Percentiles rank a stretch among this genome's conserved stretches.
These are phyloP conservation scores for Debaryomyces psychrophilus DNA, from an alignment of 1,139 yeast species.

Conservation along the genomic window DNA sequence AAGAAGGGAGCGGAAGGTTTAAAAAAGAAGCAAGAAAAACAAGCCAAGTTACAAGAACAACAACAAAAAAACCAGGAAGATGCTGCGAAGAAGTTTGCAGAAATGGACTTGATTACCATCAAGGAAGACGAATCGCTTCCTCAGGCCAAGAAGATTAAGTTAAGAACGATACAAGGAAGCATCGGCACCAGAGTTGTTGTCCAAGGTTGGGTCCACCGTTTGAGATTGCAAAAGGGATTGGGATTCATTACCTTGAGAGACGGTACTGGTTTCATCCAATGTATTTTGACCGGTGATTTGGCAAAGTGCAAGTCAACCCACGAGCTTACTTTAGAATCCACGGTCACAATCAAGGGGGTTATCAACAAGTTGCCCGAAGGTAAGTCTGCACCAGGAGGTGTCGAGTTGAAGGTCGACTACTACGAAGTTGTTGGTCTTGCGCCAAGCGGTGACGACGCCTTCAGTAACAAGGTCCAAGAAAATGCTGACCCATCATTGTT, in stretches of 20 bases:
- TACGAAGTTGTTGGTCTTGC: conserved; percentile 90
- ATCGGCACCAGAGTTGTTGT: conserved; percentile 70
- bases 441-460: conserved; percentile 94
- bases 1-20: conserved; percentile 93
- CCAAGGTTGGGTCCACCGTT: conserved; percentile 96
- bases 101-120: conserved; percentile 71
- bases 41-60: conserved; percentile 63
- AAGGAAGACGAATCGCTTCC: conserved; percentile 76
- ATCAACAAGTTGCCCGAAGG: conserved; percentile 90
- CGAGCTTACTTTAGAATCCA: conserved; percentile 85
- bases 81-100: conserved; percentile 72
- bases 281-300: conserved; percentile 85
- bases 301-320: conserved; percentile 87
- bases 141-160: conserved; percentile 66
- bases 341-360: conserved; percentile 78
- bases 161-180: conserved; percentile 53
- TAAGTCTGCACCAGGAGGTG: conserved; percentile 96
- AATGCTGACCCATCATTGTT: conserved; percentile 90
- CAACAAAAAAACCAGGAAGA: conserved; percentile 65
- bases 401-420: conserved; percentile 88
- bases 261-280: conserved; percentile 89
- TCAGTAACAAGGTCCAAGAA: conserved; percentile 92
- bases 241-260: conserved; percentile 92
- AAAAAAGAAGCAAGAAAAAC: conserved; percentile 86
- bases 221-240: conserved; percentile 89